Conservation (phyloP, 805 yeast species). For the Tetrapisispora nanseiensis region DNA sequence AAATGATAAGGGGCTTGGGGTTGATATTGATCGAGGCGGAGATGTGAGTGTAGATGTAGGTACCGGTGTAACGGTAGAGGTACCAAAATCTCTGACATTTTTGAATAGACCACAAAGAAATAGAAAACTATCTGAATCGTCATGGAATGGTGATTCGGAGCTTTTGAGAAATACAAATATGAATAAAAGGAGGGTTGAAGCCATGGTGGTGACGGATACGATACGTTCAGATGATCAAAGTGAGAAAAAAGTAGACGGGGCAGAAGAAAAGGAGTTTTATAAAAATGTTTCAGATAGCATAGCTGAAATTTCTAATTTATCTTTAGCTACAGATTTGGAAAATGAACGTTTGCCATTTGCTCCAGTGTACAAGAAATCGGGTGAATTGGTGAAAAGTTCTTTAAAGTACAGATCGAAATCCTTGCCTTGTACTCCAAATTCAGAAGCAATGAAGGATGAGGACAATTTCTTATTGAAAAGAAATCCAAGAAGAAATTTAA, state of each 20-base stretch:
- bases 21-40: neutral
- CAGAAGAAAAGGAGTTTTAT: neutral
- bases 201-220: neutral
- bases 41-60: neutral
- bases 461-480: neutral
- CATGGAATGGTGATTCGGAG: conserved; percentile 19
- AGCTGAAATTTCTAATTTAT: conserved; percentile 29
- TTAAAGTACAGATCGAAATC: conserved; percentile 33
- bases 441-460: neutral
- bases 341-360: neutral
- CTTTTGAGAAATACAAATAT: conserved; percentile 24
- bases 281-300: conserved; percentile 10
- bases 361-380: conserved; percentile 62
- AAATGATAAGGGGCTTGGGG: neutral
- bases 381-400: conserved; percentile 50
- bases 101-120: conserved; percentile 25
- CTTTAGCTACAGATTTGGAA: neutral
- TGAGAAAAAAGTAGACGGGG: neutral
- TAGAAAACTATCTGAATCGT: conserved; percentile 7
- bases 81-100: conserved; percentile 16
- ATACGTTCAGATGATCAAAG: neutral
- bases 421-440: conserved; percentile 29
- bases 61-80: neutral
- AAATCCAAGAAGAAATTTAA: conserved; percentile 22
- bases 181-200: conserved; percentile 10